These are phyloP conservation scores for Aspergillus coremiiformis DNA, from an alignment of 495 filamentous ascomycete species.

Conservation along the genomic window DNA sequence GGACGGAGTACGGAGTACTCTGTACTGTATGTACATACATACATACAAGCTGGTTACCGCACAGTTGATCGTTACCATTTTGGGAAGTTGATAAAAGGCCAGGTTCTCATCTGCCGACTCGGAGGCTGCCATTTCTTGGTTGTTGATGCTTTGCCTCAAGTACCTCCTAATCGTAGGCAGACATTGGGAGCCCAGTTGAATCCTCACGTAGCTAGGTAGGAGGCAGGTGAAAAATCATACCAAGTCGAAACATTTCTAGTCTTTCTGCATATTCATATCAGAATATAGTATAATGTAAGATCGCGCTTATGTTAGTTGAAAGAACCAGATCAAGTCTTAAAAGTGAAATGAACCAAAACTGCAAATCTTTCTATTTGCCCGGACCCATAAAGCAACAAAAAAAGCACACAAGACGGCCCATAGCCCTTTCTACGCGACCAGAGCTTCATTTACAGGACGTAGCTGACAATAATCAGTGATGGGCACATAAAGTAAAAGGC, in stretches of 20 bases:
- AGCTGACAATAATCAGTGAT: not conserved
- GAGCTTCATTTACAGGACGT: not conserved
- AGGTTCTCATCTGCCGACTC: too few species aligned
- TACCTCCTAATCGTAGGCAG: too few species aligned
- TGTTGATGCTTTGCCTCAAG: not conserved
- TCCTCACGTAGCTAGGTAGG: not conserved
- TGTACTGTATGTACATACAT: too few species aligned
- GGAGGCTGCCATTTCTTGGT: not conserved
- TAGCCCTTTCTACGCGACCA: not conserved
- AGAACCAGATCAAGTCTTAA: not conserved
- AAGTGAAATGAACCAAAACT: not conserved
- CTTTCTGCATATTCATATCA: not conserved
- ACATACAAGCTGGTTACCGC: not conserved
- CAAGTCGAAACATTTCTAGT: not conserved
- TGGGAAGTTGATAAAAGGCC: not conserved
- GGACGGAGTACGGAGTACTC: too few species aligned
- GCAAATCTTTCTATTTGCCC: not conserved
- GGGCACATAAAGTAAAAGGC: not conserved
- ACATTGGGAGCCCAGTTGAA: too few species aligned
- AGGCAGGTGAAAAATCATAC: not conserved
- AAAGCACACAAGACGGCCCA: not conserved
- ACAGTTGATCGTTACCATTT: not conserved
- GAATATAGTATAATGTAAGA: not conserved
- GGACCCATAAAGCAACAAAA: not conserved
- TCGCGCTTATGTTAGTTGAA: not conserved